A percentile compares a stretch with the other conserved stretches of the same genome.
phyloP scores from a whole-genome alignment of 2,329 filamentous ascomycete genomes.

The Colletotrichum sublineola region DNA sequence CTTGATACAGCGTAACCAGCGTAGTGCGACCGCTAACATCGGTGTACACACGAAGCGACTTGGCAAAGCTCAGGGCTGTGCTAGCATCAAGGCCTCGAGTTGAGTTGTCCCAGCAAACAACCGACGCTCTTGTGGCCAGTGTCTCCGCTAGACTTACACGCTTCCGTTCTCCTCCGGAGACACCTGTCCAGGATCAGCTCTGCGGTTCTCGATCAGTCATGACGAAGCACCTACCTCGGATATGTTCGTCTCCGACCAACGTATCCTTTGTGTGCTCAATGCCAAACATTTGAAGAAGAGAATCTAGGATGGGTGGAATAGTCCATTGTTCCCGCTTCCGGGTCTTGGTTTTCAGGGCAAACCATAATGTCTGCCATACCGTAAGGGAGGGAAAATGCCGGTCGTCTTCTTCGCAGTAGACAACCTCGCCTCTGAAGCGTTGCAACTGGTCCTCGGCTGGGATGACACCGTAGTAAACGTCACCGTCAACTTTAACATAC shows the following conservation, averaged over 20 bases:
- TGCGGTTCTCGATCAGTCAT: accelerated
- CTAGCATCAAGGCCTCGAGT: slow-evolving; percentile 85
- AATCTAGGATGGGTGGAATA: slow-evolving; percentile 77
- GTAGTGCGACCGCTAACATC: slow-evolving; percentile 76
- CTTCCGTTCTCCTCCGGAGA: slow-evolving; percentile 85
- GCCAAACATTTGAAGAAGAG: slow-evolving; percentile 82
- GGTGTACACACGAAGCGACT: slow-evolving; percentile 79
- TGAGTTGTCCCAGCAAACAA: slow-evolving; percentile 85
- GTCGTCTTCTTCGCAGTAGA: slow-evolving; percentile 84
- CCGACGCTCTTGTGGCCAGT: slow-evolving; percentile 78
- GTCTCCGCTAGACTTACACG: slow-evolving; percentile 85
- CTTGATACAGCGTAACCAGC: slow-evolving; percentile 59
- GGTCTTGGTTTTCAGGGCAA: slow-evolving; percentile 82
- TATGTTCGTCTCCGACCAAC: slow-evolving; percentile 78
- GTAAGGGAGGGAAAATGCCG: slow-evolving; percentile 80
- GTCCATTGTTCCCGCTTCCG: slow-evolving; percentile 73
- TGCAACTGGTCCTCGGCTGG: slow-evolving; percentile 76
- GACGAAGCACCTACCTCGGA: slow-evolving; percentile 65
- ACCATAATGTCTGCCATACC: slow-evolving; percentile 82
- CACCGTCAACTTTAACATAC: slow-evolving; percentile 76
- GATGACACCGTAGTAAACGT: slow-evolving; percentile 80
- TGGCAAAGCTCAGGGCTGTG: slow-evolving; percentile 83
- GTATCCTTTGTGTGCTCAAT: slow-evolving; percentile 83
- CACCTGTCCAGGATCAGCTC: slow-evolving; percentile 48
- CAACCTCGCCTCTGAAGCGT: slow-evolving; percentile 80